Evolutionary conservation across 139 green algal genomes (phyloP), one percentile per base, ranked within the genome.

Genomic region (Dunaliella sp.): DNA sequence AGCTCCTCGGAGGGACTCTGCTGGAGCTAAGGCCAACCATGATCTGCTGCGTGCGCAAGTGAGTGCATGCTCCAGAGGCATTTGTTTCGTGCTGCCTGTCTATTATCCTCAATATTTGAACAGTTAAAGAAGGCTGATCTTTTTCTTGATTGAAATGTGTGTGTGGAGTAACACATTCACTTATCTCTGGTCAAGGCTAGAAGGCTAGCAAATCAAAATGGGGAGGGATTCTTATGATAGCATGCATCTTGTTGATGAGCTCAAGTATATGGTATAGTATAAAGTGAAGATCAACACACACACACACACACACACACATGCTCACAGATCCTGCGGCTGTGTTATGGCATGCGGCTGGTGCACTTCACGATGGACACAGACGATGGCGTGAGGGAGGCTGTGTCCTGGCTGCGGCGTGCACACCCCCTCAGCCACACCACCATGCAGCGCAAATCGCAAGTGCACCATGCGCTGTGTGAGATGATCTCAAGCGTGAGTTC

Each of bases 391-490:
- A 48, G 38, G 25, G 89, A 87, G 30, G 86, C 90, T 28, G 87
- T 86, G 1, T 85, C 88, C 38, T 97, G 97, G 77, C 85, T 98
- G 81, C 38, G 87, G 32, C 84, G 80, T 31, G 88, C 84, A 26
- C 91, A 96, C 86, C 95, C 95, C 0, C 91, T 98, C 26, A 88
- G 81, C 33, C 89, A 95, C 88, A 90, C 92, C 35, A 93, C 95
- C 0, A 80, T 89, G 48, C 48, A 65, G 48, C 48, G 48, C 48
- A 65, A 65, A 22, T 78, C 21, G 2, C 89, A 90, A 86, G 82
- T 91, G 35, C 91, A 93, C 82, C 92, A 94, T 74, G 88, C 90
- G 12, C 83, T 98, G 28, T 92, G 89, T 65, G 93, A 95, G 80
- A 95, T 97, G 93, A 90, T 98, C 79, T 90, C 94, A 0, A 83